Evolutionary conservation across 1,139 yeast species (phyloP).

Genomic region (Kurtzmaniella quercitrusa): DNA sequence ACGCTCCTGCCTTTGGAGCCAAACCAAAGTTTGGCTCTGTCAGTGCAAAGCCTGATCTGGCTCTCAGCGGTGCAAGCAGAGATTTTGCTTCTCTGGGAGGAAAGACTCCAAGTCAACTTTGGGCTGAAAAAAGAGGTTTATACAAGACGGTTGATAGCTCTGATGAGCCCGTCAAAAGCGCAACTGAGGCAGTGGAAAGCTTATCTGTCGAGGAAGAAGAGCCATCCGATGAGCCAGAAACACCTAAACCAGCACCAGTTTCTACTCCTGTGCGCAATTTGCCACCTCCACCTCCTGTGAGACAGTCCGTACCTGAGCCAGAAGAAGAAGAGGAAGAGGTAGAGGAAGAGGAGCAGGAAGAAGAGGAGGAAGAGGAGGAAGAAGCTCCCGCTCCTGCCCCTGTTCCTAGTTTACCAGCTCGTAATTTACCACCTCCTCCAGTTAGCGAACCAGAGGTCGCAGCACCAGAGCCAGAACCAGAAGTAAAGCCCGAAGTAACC

Average conservation of each 20-base stretch:
- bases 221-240: slow-evolving; percentile 12
- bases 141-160: slow-evolving; percentile 40
- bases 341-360: slow-evolving; percentile 12
- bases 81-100: slow-evolving; percentile 73
- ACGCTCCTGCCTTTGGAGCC: slow-evolving; percentile 49
- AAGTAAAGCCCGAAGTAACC: slow-evolving; percentile 1
- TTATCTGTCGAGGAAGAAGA: slow-evolving; percentile 18
- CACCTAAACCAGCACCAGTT: slow-evolving; percentile 14
- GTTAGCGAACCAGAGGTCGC: slow-evolving; percentile 9
- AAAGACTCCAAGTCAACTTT: slow-evolving; percentile 89
- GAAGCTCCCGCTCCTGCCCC: slow-evolving; percentile 10
- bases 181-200: slow-evolving; percentile 16
- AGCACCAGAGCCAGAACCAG: slow-evolving; percentile 11
- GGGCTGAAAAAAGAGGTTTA: slow-evolving; percentile 89
- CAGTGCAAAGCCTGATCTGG: slow-evolving; percentile 34
- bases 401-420: slow-evolving; percentile 14
- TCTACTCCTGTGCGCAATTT: slow-evolving; percentile 18
- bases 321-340: slow-evolving; percentile 22
- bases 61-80: slow-evolving; percentile 63
- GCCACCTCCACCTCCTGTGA: slow-evolving; percentile 18
- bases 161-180: slow-evolving; percentile 9
- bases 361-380: slow-evolving; percentile 16
- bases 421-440: slow-evolving; percentile 21
- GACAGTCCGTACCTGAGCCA: slow-evolving; percentile 12
- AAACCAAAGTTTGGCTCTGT: slow-evolving; percentile 41